Conservation (phyloP, 2,329 filamentous ascomycete genomes). For the Penicillium sp. region DNA sequence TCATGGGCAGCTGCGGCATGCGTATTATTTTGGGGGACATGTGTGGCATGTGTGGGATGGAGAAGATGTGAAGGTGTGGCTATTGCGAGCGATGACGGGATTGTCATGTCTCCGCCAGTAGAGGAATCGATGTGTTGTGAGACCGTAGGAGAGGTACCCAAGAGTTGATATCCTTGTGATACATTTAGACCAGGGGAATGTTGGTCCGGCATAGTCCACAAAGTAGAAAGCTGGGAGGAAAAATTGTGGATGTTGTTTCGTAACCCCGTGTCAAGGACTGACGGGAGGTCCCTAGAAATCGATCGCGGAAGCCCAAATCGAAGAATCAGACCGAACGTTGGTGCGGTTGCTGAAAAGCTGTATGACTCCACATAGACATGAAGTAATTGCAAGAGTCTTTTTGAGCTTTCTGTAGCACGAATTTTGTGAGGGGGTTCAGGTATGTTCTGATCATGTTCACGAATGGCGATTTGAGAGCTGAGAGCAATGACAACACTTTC, state of each 20-base stretch:
- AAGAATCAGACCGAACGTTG: slow-evolving; percentile 42
- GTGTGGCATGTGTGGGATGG: background rate
- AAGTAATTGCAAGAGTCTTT: slow-evolving; percentile 34
- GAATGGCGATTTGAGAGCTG: slow-evolving; percentile 24
- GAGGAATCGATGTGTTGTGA: slow-evolving; percentile 10
- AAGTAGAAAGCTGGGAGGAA: slow-evolving; percentile 27
- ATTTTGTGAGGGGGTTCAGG: slow-evolving; percentile 20
- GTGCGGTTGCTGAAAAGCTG: slow-evolving; percentile 38
- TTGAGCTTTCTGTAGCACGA: slow-evolving; percentile 34
- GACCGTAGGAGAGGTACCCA: background rate
- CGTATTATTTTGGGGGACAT: slow-evolving; percentile 1
- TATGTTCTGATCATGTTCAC: slow-evolving; percentile 21
- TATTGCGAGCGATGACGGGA: slow-evolving; percentile 6
- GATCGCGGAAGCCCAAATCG: slow-evolving; percentile 29
- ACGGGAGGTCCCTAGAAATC: slow-evolving; percentile 6
- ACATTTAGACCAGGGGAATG: background rate
- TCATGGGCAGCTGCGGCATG: slow-evolving; percentile 9
- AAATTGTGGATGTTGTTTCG: slow-evolving; percentile 27
- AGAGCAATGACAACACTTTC: slow-evolving; percentile 26
- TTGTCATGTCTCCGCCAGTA: slow-evolving; percentile 1
- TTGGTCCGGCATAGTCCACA: slow-evolving; percentile 24
- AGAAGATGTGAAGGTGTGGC: slow-evolving; percentile 9
- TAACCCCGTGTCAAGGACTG: slow-evolving; percentile 25
- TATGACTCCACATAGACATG: slow-evolving; percentile 40
- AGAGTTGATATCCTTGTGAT: background rate